Base-by-base conservation (phyloP, 176 grass and related monocot species). In the Dactylis glomerata region DNA sequence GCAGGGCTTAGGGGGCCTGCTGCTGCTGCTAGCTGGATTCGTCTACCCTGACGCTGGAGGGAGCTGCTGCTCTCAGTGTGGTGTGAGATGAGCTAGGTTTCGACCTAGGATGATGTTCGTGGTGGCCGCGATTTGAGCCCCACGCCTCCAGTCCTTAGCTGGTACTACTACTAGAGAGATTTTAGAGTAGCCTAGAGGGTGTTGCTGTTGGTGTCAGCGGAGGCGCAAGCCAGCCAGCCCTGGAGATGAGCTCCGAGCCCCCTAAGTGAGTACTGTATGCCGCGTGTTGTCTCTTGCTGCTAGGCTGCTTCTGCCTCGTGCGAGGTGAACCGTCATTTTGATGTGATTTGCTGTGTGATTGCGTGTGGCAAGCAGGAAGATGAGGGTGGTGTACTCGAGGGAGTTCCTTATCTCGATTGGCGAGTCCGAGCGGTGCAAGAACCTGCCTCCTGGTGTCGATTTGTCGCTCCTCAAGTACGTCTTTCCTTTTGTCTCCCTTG, bases 381-480 rank as follows among this genome's bases (percentile, higher is more conserved):
- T 57, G 56, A 90, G 61, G 82, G 83, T 79, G 62, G 88, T 56
- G 3, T 99, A 96, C 86, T 87, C 93, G 6, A 99, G 86, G 84
- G 96, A 99, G 14, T 90, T 91, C 23, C 84, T 99, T 26, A 45
- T 99, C 80, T 89, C 91, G 40, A 44, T 94, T 56, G 88, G 86
- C 30, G 74, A 88, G 63, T 83, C 87, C 10, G 92, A 90, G 41
- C 66, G 62, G 32, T 94, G 96, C 89, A 94, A 94, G 78, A 86
- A 96, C 69, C 89, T 94, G 44, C 96, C 96, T 19, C 9, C 50
- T 23, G 91, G 86, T 6, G 85, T 96, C 22, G 88, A 99, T 73
- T 10, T 82, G 22, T 83, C 93, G 22, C 77, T 92, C 45, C 81
- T 92, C 65, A 92, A 94, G 96, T 99, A 1, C 26, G 71, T 0